Percentiles rank a stretch among this genome's conserved stretches.
Evolutionary conservation across 768 basidiomycete genomes (phyloP).

Genomic region (Terana coerulea): DNA sequence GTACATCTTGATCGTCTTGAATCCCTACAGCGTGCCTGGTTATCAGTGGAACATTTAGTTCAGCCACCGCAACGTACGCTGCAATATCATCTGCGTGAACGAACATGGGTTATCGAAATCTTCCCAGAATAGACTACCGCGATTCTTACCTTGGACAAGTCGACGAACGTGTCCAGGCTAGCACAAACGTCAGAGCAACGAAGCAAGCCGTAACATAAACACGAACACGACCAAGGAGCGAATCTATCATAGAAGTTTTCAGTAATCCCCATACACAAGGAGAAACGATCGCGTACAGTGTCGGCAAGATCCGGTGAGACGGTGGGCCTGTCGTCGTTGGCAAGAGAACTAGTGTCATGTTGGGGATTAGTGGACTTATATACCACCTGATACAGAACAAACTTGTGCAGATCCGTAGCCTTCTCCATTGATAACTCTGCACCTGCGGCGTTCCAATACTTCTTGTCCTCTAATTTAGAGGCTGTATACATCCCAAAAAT

Average conservation of each 20-base stretch:
- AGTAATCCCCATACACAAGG: neutral
- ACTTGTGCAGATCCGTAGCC: neutral
- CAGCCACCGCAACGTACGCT: neutral
- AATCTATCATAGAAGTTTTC: neutral
- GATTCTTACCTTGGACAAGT: neutral
- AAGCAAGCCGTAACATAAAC: neutral
- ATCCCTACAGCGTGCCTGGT: slow-evolving; percentile 35
- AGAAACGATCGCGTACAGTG: neutral
- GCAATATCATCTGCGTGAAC: neutral
- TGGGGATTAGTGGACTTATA: neutral
- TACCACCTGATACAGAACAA: neutral
- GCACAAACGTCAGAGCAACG: neutral
- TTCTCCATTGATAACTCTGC: neutral
- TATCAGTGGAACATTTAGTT: neutral
- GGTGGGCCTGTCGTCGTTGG: neutral
- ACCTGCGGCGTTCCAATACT: neutral
- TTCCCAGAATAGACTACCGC: neutral
- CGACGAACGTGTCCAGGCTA: slow-evolving; percentile 3
- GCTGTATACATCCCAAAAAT: slow-evolving; percentile 1
- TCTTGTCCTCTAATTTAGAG: neutral
- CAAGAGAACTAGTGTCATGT: neutral
- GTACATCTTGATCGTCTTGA: slow-evolving; percentile 41
- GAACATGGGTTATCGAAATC: neutral
- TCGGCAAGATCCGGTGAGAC: neutral
- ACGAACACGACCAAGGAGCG: neutral